Percentiles rank a stretch among this genome's conserved stretches.
Conservation (phyloP, 2,329 filamentous ascomycete genomes). For the Paecilomyces variotii region DNA sequence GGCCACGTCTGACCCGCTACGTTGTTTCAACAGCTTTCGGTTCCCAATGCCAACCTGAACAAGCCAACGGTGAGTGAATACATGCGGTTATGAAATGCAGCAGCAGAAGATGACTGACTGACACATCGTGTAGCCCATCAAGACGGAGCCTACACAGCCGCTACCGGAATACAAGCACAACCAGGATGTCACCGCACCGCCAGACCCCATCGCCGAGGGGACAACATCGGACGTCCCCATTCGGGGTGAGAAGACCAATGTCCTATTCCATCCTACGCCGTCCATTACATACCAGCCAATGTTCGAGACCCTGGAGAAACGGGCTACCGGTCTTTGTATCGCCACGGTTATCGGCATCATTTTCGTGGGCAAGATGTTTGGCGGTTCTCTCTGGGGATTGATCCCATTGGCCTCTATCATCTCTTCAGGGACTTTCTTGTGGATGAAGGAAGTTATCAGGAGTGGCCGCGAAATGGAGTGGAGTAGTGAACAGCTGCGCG, state of each 20-base stretch:
- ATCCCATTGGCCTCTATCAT: slow-evolving; percentile 66
- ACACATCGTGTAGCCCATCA: slow-evolving; percentile 44
- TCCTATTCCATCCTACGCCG: slow-evolving; percentile 91
- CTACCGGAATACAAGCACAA: slow-evolving; percentile 72
- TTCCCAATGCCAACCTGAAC: slow-evolving; percentile 83
- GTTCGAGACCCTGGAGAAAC: slow-evolving; percentile 66
- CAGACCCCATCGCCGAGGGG: slow-evolving; percentile 73
- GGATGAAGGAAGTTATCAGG: slow-evolving; percentile 78
- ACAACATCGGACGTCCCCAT: slow-evolving; percentile 91
- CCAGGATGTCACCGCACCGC: slow-evolving; percentile 85
- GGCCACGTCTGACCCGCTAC: neutral
- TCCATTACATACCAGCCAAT: slow-evolving; percentile 84
- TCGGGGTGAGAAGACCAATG: slow-evolving; percentile 91
- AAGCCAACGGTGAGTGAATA: slow-evolving; percentile 52
- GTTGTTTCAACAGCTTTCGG: slow-evolving; percentile 51
- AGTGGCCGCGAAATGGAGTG: slow-evolving; percentile 80
- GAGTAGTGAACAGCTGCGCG: slow-evolving; percentile 76
- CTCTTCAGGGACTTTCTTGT: slow-evolving; percentile 72
- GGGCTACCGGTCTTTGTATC: slow-evolving; percentile 61
- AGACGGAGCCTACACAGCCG: slow-evolving; percentile 63
- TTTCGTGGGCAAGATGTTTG: slow-evolving; percentile 70
- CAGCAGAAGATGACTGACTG: neutral
- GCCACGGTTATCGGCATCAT: slow-evolving; percentile 67
- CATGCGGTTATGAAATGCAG: neutral
- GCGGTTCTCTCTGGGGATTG: slow-evolving; percentile 67